phyloP scores from a whole-genome alignment of 2,329 filamentous ascomycete species.

The Bipolaris cookei region DNA sequence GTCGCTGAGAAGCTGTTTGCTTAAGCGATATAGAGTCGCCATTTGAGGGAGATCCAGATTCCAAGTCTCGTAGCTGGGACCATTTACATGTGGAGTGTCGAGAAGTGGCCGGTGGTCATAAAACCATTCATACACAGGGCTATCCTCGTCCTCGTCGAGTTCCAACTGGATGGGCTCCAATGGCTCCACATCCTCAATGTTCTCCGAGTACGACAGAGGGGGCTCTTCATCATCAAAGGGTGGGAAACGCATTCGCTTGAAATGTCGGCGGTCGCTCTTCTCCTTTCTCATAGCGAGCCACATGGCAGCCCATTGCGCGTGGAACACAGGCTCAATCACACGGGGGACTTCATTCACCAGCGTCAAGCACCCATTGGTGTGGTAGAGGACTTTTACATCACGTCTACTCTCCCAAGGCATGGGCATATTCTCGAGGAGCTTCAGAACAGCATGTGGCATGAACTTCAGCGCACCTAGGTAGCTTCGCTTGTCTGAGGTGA shows the following conservation, averaged over 20 bases:
- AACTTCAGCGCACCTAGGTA: constrained; percentile 98
- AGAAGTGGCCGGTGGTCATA: constrained; percentile 91
- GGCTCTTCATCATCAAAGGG: constrained; percentile 99
- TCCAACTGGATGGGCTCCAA: constrained; percentile 99
- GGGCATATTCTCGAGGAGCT: constrained; percentile 98
- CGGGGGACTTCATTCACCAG: constrained; percentile 95
- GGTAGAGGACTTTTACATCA: constrained; percentile 97
- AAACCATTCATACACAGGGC: constrained; percentile 92
- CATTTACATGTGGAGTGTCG: constrained; percentile 93
- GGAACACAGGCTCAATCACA: constrained; percentile 96
- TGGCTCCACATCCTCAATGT: constrained; percentile 97
- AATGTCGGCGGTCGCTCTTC: constrained; percentile 92
- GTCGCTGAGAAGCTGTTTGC: constrained; percentile 87
- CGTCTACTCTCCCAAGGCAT: constrained; percentile 98
- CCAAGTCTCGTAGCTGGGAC: constrained; percentile 95
- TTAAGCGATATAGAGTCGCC: constrained; percentile 91
- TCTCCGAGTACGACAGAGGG: constrained; percentile 96
- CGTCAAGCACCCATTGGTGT: constrained; percentile 96
- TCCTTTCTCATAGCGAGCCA: constrained; percentile 98
- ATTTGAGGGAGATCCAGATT: constrained; percentile 93
- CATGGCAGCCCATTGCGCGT: constrained; percentile 99
- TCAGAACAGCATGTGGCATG: constrained; percentile 98
- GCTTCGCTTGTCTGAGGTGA: constrained; percentile 96
- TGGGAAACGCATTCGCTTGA: constrained; percentile 98
- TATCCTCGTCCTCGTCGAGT: constrained; percentile 91